Evolutionary conservation across 352 stramenopile genomes (phyloP).

Genomic region (Phytophthora litchii): DNA sequence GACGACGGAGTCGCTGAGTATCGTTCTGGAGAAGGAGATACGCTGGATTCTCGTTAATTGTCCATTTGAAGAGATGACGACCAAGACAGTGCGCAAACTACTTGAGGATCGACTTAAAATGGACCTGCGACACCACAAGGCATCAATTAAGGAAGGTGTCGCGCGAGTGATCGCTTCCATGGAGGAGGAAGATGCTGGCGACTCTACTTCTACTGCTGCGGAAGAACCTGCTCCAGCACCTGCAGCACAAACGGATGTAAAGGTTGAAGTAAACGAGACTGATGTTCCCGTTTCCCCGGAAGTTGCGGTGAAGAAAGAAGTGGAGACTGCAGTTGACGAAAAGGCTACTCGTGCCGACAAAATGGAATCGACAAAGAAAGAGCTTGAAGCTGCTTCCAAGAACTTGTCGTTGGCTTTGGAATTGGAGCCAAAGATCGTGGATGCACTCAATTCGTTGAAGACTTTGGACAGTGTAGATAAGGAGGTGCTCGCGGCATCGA

Average conservation of each 20-base stretch:
- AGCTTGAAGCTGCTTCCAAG: constrained; percentile 44
- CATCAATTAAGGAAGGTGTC: constrained; percentile 77
- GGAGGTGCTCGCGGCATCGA: constrained; percentile 36
- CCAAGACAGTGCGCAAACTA: constrained; percentile 78
- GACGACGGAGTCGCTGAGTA: constrained; percentile 51
- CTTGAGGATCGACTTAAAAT: constrained; percentile 73
- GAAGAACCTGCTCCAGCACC: constrained; percentile 17
- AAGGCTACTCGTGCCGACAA: constrained; percentile 10
- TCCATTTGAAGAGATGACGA: constrained; percentile 86
- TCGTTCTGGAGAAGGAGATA: constrained; percentile 78
- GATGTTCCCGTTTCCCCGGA: constrained; percentile 11
- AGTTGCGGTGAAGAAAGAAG: constrained; percentile 24
- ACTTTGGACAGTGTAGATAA: constrained; percentile 39
- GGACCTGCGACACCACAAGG: constrained; percentile 77
- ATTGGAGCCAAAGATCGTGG: constrained; percentile 49
- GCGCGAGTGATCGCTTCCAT: constrained; percentile 77
- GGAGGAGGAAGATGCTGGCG: constrained; percentile 52
- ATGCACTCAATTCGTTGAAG: constrained; percentile 39
- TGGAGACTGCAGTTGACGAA: constrained; percentile 12
- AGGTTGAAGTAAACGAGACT: constrained; percentile 17
- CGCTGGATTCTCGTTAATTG: constrained; percentile 80
- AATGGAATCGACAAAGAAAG: constrained; percentile 20
- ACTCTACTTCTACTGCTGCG: constrained; percentile 20
- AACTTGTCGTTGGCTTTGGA: constrained; percentile 37
- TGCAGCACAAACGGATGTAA: constrained; percentile 18